Percentiles rank a stretch among this genome's conserved stretches.
Evolutionary conservation across 371 early-diverging fungal genomes (phyloP).

Genomic region (Mucor sp.): DNA sequence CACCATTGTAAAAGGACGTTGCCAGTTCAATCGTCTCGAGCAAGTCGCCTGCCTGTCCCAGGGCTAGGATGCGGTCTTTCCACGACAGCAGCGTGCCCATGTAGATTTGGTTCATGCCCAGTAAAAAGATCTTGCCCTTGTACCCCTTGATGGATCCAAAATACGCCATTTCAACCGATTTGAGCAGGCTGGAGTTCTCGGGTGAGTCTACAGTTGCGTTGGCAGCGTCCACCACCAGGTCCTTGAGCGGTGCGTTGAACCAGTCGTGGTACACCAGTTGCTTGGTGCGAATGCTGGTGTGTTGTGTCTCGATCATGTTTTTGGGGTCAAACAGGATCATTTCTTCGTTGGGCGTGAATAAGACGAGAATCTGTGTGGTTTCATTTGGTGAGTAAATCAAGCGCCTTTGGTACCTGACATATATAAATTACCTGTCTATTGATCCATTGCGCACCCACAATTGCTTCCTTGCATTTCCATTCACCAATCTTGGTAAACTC

Average conservation of each 20-base stretch:
- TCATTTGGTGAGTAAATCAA: too few species aligned
- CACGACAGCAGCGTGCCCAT: slow-evolving; percentile 74
- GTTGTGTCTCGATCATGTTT: slow-evolving; percentile 63
- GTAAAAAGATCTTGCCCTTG: slow-evolving; percentile 68
- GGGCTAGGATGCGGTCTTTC: slow-evolving; percentile 74
- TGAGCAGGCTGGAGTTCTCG: slow-evolving; percentile 20
- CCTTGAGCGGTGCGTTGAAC: slow-evolving; percentile 51
- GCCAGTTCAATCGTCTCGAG: slow-evolving; percentile 71
- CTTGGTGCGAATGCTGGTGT: slow-evolving; percentile 55
- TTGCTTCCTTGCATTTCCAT: slow-evolving; percentile 62
- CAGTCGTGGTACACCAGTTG: slow-evolving; percentile 71
- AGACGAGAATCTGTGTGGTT: slow-evolving; percentile 69
- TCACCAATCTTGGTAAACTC: slow-evolving; percentile 64
- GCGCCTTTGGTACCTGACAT: too few species aligned
- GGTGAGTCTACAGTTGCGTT: slow-evolving; percentile 1
- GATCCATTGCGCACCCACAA: slow-evolving; percentile 80
- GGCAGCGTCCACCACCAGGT: slow-evolving; percentile 22
- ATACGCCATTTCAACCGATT: slow-evolving; percentile 69
- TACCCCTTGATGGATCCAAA: slow-evolving; percentile 67
- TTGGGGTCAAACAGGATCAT: slow-evolving; percentile 72
- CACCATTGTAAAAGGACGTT: slow-evolving; percentile 67
- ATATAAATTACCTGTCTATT: slow-evolving; percentile 76
- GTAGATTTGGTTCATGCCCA: slow-evolving; percentile 66
- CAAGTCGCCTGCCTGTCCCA: slow-evolving; percentile 74
- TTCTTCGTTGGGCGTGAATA: slow-evolving; percentile 69